Percentiles rank a stretch among this genome's conserved stretches.
Evolutionary conservation across 2,329 filamentous ascomycete species (phyloP).

Genomic region (Penicillium nordicum): DNA sequence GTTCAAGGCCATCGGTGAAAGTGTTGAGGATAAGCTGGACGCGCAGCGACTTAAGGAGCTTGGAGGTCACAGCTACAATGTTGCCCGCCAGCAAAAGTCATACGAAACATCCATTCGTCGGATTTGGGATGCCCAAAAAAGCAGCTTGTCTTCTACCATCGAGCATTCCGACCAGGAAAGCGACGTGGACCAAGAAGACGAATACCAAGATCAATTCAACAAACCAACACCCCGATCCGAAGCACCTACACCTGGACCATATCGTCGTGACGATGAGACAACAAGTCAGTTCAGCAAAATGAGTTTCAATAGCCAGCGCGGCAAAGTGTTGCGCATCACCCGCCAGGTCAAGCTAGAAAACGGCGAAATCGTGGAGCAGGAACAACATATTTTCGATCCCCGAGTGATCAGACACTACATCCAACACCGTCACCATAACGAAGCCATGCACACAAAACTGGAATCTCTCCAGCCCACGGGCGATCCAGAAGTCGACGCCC

Average conservation of each 20-base stretch:
- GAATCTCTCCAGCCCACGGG: conserved; percentile 62
- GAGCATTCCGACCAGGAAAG: conserved; percentile 73
- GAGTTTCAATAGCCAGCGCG: conserved; percentile 65
- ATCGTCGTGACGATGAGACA: conserved; percentile 67
- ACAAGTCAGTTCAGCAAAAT: conserved; percentile 72
- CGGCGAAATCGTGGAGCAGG: conserved; percentile 60
- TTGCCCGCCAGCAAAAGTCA: conserved; percentile 85
- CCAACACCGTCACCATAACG: conserved; percentile 68
- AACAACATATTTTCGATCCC: conserved; percentile 68
- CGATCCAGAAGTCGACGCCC: conserved; percentile 63
- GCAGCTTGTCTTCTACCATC: conserved; percentile 68
- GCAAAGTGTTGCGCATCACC: conserved; percentile 69
- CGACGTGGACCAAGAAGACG: conserved; percentile 55
- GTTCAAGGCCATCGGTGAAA: conserved; percentile 85
- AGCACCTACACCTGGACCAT: conserved; percentile 56
- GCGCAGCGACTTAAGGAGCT: conserved; percentile 66
- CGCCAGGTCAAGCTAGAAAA: conserved; percentile 63
- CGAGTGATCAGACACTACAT: conserved; percentile 87
- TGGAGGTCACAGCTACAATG: conserved; percentile 95
- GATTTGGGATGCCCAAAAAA: conserved; percentile 87
- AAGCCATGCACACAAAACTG: conserved; percentile 69
- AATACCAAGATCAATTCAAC: conserved; percentile 42
- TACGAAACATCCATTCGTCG: conserved; percentile 88
- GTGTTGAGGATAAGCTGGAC: conserved; percentile 80
- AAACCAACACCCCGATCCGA: conserved; percentile 65